Percentiles rank a stretch among this genome's conserved stretches.
These are phyloP conservation scores for Backusella mclennaniae DNA, from an alignment of 192 early-diverging fungal genomes.

Conservation along the genomic window DNA sequence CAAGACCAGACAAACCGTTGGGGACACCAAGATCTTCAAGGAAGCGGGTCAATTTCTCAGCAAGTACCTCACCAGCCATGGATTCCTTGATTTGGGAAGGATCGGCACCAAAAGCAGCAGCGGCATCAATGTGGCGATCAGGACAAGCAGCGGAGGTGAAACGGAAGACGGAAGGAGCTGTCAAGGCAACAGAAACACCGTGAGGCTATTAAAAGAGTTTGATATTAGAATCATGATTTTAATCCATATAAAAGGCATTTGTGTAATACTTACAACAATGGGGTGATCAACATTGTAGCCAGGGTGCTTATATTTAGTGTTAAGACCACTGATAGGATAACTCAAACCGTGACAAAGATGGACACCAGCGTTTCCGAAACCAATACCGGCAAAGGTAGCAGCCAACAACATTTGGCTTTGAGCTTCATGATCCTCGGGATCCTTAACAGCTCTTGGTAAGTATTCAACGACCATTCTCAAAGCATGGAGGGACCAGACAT, in stretches of 20 bases:
- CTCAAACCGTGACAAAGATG: conserved; percentile 84
- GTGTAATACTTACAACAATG: conserved; percentile 50
- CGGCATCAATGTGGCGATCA: conserved; percentile 85
- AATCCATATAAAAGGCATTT: neutral
- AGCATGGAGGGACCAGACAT: conserved; percentile 84
- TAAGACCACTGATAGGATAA: conserved; percentile 86
- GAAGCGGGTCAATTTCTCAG: conserved; percentile 77
- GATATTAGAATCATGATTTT: neutral
- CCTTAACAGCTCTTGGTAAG: conserved; percentile 68
- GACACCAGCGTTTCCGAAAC: conserved; percentile 61
- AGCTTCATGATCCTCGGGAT: conserved; percentile 64
- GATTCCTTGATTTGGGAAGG: conserved; percentile 58
- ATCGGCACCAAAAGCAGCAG: conserved; percentile 72
- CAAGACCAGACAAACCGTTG: conserved; percentile 75
- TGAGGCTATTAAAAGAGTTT: conserved; percentile 20
- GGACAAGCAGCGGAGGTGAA: conserved; percentile 79
- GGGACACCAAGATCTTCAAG: conserved; percentile 78
- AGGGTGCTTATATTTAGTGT: conserved; percentile 78
- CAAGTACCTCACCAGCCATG: conserved; percentile 72
- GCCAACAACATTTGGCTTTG: conserved; percentile 88
- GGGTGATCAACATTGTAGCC: conserved; percentile 76
- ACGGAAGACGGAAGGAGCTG: conserved; percentile 88
- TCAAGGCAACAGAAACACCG: conserved; percentile 86
- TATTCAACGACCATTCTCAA: conserved; percentile 80
- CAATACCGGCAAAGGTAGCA: conserved; percentile 79